A percentile compares a stretch with the other conserved stretches of the same genome.
Conservation (phyloP, 192 early-diverging fungal genomes). For the Mortierella claussenii region DNA sequence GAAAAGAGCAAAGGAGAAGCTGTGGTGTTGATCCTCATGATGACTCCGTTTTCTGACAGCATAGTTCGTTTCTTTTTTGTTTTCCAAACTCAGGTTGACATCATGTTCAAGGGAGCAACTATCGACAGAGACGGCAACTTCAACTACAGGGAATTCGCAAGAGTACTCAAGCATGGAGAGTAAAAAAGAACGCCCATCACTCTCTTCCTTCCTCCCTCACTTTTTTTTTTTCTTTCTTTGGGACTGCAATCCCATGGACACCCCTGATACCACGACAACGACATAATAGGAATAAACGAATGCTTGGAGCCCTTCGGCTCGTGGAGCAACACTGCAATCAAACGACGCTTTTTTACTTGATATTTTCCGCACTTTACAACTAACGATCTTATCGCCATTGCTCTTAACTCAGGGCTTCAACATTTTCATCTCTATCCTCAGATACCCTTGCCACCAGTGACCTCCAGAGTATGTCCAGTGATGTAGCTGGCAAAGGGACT, state of each 20-base stretch:
- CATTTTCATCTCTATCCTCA: constrained; percentile 20
- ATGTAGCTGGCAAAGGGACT: constrained; percentile 67
- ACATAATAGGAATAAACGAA: no score
- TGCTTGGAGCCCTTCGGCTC: not conserved
- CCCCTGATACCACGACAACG: not conserved
- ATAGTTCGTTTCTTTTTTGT: constrained; percentile 77
- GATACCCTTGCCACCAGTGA: constrained; percentile 73
- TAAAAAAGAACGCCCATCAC: constrained; percentile 46
- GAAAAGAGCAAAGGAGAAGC: no score
- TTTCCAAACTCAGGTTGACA: constrained; percentile 74
- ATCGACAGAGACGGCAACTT: constrained; percentile 81
- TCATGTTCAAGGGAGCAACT: constrained; percentile 92
- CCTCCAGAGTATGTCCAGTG: constrained; percentile 68
- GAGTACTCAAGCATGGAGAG: constrained; percentile 95
- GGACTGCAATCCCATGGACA: no score
- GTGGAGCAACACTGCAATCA: no score
- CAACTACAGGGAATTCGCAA: constrained; percentile 93
- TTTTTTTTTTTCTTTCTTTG: no score
- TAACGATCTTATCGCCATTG: no score
- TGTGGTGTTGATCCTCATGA: no score
- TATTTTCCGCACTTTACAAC: not conserved
- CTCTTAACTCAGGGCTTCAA: no score
- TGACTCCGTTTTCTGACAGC: no score
- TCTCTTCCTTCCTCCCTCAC: no score
- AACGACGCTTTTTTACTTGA: not conserved